A percentile compares a stretch with the other conserved stretches of the same genome.
These are phyloP conservation scores for Pseudogymnoascus sp. DNA, from an alignment of 2,329 filamentous ascomycete species.

Conservation along the genomic window DNA sequence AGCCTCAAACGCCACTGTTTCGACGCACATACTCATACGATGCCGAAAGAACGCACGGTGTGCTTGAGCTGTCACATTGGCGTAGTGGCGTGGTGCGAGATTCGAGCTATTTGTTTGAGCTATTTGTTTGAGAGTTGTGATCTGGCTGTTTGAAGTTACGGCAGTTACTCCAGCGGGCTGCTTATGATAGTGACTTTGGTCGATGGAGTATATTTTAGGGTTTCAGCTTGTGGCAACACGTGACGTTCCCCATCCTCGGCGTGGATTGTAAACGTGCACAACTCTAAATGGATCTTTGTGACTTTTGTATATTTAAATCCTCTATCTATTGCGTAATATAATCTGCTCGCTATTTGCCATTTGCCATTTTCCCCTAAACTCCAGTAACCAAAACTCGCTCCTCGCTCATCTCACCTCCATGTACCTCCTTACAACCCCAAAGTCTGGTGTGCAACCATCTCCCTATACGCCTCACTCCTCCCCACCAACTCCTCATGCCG, in stretches of 20 bases:
- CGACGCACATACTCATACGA: too few relatives aligned
- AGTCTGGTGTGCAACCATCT: conserved; percentile 22
- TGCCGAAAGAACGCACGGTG: neutral
- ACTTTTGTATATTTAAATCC: neutral
- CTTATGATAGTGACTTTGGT: neutral
- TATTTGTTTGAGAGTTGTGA: neutral
- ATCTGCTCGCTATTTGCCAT: neutral
- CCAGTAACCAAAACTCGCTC: neutral
- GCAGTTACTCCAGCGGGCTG: neutral
- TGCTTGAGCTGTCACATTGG: neutral
- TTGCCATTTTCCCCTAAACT: neutral
- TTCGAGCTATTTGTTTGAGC: neutral
- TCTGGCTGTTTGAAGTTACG: neutral
- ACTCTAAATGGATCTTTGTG: neutral
- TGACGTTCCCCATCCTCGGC: neutral
- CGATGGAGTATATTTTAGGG: neutral
- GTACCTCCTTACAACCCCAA: conserved; percentile 12
- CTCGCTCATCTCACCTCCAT: neutral
- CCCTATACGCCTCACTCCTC: conserved; percentile 39
- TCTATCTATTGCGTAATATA: neutral
- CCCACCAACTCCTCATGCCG: conserved; percentile 45
- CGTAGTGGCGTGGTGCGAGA: neutral
- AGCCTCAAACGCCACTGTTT: neutral
- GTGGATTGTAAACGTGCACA: neutral
- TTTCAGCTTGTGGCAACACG: neutral